These are phyloP conservation scores for Penicillium concentricum DNA, from an alignment of 2,329 filamentous ascomycete species.

Conservation along the genomic window DNA sequence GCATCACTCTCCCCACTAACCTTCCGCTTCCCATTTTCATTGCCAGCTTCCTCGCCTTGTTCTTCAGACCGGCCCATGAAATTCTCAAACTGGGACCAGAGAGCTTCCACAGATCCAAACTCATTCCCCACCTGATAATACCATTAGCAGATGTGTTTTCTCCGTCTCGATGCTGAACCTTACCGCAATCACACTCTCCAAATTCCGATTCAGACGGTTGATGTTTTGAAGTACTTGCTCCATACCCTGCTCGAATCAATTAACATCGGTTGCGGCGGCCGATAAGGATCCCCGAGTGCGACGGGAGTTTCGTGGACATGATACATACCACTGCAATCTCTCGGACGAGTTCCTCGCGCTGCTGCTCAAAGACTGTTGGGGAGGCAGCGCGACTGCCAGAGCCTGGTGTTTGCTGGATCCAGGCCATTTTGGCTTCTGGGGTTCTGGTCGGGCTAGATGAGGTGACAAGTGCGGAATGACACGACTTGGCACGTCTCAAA, in stretches of 20 bases:
- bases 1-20: slow-evolving; percentile 25
- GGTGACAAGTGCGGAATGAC: neutral
- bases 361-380: slow-evolving; percentile 44
- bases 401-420: slow-evolving; percentile 16
- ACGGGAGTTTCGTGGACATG: slow-evolving; percentile 21
- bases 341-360: slow-evolving; percentile 42
- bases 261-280: neutral
- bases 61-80: slow-evolving; percentile 77
- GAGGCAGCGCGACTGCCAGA: slow-evolving; percentile 18
- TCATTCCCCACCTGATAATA: slow-evolving; percentile 79
- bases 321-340: slow-evolving; percentile 46
- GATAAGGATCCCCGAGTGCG: neutral
- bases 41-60: slow-evolving; percentile 35
- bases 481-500: neutral
- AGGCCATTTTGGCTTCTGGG: slow-evolving; percentile 13
- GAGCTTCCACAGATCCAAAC: slow-evolving; percentile 91
- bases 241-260: slow-evolving; percentile 54
- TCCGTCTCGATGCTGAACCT: slow-evolving; percentile 25
- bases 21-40: slow-evolving; percentile 28
- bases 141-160: neutral
- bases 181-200: slow-evolving; percentile 89
- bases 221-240: slow-evolving; percentile 94
- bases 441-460: neutral
- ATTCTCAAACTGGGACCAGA: slow-evolving; percentile 96
- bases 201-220: slow-evolving; percentile 87